Evolutionary conservation across 192 early-diverging fungal genomes (phyloP).

Genomic region (Irineochytrium annulatum): DNA sequence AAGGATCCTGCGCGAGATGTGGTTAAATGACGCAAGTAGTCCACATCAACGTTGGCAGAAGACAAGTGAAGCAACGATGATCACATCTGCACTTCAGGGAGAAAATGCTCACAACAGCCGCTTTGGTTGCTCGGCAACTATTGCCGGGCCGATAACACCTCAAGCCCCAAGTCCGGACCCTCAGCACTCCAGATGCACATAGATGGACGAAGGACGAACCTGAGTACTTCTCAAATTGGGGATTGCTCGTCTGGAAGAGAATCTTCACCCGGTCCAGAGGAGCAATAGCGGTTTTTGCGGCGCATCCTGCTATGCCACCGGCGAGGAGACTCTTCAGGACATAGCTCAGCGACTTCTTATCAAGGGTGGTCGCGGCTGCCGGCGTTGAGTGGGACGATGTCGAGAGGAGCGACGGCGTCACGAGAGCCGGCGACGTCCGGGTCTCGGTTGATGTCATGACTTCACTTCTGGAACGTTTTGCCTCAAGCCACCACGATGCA

Average conservation of each 20-base stretch:
- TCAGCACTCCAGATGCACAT: no score
- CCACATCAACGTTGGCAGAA: no score
- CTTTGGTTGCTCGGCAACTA: no score
- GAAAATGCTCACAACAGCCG: no score
- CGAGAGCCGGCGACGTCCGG: not conserved
- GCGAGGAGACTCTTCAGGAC: slow-evolving; percentile 46
- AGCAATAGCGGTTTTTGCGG: slow-evolving; percentile 54
- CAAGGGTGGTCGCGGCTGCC: not conserved
- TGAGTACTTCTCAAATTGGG: slow-evolving; percentile 42
- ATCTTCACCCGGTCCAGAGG: slow-evolving; percentile 58
- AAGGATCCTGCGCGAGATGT: slow-evolving; percentile 59
- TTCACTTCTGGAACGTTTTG: no score
- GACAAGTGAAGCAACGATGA: no score
- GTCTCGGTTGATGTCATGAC: not conserved
- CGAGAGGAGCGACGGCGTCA: not conserved
- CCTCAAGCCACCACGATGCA: no score
- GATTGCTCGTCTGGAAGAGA: slow-evolving; percentile 52
- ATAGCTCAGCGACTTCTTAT: slow-evolving; percentile 37
- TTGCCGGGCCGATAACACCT: no score
- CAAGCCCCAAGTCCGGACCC: no score
- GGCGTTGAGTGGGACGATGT: not conserved
- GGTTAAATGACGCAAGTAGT: no score
- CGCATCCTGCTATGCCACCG: slow-evolving; percentile 57
- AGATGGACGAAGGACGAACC: no score
- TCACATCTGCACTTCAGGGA: no score